Conservation (phyloP, 2,329 filamentous ascomycete genomes). For the Phyllosticta citriasiana region DNA sequence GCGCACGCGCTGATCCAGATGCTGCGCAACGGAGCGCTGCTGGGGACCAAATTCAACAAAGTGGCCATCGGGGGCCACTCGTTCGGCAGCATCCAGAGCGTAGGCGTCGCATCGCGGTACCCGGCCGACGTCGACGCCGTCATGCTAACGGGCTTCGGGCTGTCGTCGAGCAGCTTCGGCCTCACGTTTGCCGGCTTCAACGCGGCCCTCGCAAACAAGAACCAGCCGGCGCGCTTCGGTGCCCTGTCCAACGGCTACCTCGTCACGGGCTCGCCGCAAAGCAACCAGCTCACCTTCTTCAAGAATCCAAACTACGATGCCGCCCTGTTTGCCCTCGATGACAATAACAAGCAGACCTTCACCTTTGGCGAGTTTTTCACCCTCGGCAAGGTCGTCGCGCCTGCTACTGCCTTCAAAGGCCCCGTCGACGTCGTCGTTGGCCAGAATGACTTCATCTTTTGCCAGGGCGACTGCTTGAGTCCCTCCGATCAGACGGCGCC, state of each 20-base stretch:
- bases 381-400: constrained; percentile 1
- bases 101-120: constrained; percentile 23
- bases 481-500: background rate
- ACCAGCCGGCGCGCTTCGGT: background rate
- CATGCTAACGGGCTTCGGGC: constrained; percentile 26
- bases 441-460: constrained; percentile 8
- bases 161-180: background rate
- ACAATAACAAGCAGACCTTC: background rate
- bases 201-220: constrained; percentile 1
- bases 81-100: constrained; percentile 27
- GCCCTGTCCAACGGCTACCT: background rate
- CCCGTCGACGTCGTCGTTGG: constrained; percentile 3
- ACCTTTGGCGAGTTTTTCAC: constrained; percentile 3
- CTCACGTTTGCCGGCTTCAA: background rate
- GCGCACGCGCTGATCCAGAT: constrained; percentile 23
- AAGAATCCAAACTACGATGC: background rate
- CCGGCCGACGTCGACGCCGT: constrained; percentile 26
- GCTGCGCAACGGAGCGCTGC: constrained; percentile 21
- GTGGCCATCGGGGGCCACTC: constrained; percentile 33
- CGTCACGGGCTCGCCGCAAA: background rate
- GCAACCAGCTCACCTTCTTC: background rate
- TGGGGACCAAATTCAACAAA: constrained; percentile 20
- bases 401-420: background rate
- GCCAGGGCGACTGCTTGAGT: background rate
- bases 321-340: background rate